Base-by-base conservation (phyloP, 1,284 basidiomycete genomes). In the Apiotrichum gracile region DNA sequence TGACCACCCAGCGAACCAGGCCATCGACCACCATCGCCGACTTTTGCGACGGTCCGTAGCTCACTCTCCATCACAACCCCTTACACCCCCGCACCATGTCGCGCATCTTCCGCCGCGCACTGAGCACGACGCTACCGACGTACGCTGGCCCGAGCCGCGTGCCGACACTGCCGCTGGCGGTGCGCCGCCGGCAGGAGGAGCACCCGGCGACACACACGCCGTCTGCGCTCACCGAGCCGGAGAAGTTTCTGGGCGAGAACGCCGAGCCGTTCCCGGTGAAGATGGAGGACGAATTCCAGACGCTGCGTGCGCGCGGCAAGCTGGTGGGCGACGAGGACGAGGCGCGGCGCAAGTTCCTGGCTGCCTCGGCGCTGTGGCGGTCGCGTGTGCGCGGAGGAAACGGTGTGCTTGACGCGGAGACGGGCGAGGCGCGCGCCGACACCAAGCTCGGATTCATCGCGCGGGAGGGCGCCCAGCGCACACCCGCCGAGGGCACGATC, bases 251-350 rank as follows among this genome's bases (percentile, higher is more conserved):
- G 52, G 60, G 43, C 12, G 42, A 38, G 40, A 29, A 34, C 34
- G 50, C 57, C 22, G 51, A 57, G 37, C 49, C 48, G 33, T 64
- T 70, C 39, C 72, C 69, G 7, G 52, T 57, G 2, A 47, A 62
- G 21, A 59, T 72, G 34, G 71, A 73, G 58, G 55, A 64, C 16
- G 62, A 66, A 50, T 73, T 69, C 54, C 68, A 72, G 55, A 42
- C 50, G 3, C 47, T 68, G 12, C 62, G 71, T 17, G 49, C 56
- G 9, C 39, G 60, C 14, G 67, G 61, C 2, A 52, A 63, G 39
- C 60, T 59, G 34, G 46, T 52, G 22, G 68, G 68, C 13, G 65
- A 66, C 37, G 69, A 72, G 49, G 42, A 55, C 2, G 52, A 47
- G n/a, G 65, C 66, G 25, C 55, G 71, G 31, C 49, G 55, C n/a